A percentile compares a stretch with the other conserved stretches of the same genome.
These are phyloP conservation scores for Amphicarpaea edgeworthii DNA, from an alignment of 306 rosid species.

Conservation along the genomic window DNA sequence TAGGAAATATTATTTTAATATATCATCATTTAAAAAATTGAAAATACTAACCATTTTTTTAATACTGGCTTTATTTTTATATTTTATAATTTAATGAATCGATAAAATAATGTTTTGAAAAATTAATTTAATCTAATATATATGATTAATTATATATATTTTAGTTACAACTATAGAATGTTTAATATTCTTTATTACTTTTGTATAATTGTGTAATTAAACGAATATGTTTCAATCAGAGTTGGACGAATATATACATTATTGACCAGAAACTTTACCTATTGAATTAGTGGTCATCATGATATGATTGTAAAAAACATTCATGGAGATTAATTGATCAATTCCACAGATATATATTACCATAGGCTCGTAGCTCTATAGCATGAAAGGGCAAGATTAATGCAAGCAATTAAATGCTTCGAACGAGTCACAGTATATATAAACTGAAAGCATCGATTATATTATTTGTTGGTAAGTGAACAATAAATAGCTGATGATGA, in stretches of 20 bases:
- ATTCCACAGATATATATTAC: conserved; percentile 20
- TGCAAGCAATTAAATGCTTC: conserved; percentile 36
- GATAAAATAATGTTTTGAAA: no score
- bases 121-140: no score
- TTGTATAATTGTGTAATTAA: no score
- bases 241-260: not conserved
- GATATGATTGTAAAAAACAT: not conserved
- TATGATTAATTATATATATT: no score
- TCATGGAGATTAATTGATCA: not conserved
- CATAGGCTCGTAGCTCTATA: conserved; percentile 32
- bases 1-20: not conserved
- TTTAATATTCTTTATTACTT: no score
- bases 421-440: not conserved
- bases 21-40: no score
- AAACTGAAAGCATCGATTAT: conserved; percentile 11
- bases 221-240: not conserved
- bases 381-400: conserved; percentile 13
- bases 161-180: not conserved
- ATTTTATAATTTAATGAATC: not conserved
- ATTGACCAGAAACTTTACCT: not conserved
- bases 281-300: not conserved
- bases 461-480: not conserved
- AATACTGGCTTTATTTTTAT: no score
- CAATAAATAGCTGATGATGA: conserved; percentile 40
- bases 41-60: no score